Evolutionary conservation across 1,284 basidiomycete species (phyloP).

Genomic region (Dichomitus squalens): DNA sequence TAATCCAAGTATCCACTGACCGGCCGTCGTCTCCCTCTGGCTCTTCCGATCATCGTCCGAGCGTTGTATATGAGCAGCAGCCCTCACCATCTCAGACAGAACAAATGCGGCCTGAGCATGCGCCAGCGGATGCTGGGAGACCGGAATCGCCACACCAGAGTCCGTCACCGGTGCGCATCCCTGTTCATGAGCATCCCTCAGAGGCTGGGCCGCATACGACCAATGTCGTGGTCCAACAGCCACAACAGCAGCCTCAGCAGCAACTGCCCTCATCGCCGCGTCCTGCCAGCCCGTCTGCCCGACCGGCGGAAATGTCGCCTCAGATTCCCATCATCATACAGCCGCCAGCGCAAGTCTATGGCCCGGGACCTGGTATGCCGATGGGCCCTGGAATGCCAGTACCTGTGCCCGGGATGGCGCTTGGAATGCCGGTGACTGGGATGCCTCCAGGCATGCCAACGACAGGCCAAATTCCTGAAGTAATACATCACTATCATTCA

Average conservation of each 20-base stretch:
- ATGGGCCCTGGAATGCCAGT: neutral
- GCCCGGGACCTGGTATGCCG: neutral
- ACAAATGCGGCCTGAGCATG: neutral
- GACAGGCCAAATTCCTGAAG: neutral
- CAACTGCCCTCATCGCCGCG: neutral
- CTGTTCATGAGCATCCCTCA: neutral
- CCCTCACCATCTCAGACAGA: neutral
- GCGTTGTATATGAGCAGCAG: neutral
- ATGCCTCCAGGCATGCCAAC: neutral
- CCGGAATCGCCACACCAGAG: neutral
- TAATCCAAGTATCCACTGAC: neutral
- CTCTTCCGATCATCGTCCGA: neutral
- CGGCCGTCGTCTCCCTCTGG: neutral
- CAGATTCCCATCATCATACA: constrained; percentile 14
- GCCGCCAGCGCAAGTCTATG: neutral
- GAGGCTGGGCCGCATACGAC: neutral
- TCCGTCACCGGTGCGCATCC: neutral
- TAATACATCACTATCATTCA: neutral
- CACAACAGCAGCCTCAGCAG: neutral
- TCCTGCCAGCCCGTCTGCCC: neutral
- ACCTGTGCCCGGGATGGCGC: neutral
- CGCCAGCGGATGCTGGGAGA: neutral
- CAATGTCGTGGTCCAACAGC: neutral
- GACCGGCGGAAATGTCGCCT: neutral
- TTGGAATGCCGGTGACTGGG: neutral